Conservation (phyloP, 1,284 basidiomycete species). For the Erythrobasidium hasegawianum region DNA sequence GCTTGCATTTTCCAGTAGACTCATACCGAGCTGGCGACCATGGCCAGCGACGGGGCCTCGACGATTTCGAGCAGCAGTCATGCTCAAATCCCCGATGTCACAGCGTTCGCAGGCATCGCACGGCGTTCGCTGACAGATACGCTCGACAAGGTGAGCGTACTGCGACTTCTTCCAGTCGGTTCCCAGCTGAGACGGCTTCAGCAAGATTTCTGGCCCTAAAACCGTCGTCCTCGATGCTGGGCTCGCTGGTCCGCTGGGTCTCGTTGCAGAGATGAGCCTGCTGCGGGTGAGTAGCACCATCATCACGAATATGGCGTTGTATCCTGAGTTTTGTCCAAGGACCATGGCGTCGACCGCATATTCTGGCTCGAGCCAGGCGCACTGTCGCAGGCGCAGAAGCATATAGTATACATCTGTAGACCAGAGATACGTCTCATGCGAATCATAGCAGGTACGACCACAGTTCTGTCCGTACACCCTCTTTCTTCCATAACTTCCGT, state of each 20-base stretch:
- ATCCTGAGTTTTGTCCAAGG: slow-evolving; percentile 54
- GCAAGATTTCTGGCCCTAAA: slow-evolving; percentile 87
- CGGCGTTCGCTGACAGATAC: slow-evolving; percentile 22
- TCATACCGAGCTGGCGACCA: no score
- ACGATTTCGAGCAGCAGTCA: background rate
- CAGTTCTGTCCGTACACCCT: background rate
- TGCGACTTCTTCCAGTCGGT: no score
- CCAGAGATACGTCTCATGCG: slow-evolving; percentile 80
- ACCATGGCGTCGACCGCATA: slow-evolving; percentile 99
- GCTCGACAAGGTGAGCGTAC: slow-evolving; percentile 27
- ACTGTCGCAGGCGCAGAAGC: slow-evolving; percentile 71
- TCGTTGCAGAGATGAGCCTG: slow-evolving; percentile 85
- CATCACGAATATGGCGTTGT: background rate
- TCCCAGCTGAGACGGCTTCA: background rate
- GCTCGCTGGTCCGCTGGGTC: slow-evolving; percentile 83
- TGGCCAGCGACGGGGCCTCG: slow-evolving; percentile 23
- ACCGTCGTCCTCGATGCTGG: slow-evolving; percentile 87
- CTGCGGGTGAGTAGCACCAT: slow-evolving; percentile 64
- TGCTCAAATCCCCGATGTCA: slow-evolving; percentile 27
- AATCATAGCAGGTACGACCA: slow-evolving; percentile 76
- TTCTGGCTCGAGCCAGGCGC: slow-evolving; percentile 94
- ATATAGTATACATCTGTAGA: slow-evolving; percentile 89
- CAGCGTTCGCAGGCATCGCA: slow-evolving; percentile 28
- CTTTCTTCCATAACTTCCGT: background rate
- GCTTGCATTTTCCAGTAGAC: no score